phyloP scores from a whole-genome alignment of 2,329 filamentous ascomycete species.

The Penicillium psychrosexuale region DNA sequence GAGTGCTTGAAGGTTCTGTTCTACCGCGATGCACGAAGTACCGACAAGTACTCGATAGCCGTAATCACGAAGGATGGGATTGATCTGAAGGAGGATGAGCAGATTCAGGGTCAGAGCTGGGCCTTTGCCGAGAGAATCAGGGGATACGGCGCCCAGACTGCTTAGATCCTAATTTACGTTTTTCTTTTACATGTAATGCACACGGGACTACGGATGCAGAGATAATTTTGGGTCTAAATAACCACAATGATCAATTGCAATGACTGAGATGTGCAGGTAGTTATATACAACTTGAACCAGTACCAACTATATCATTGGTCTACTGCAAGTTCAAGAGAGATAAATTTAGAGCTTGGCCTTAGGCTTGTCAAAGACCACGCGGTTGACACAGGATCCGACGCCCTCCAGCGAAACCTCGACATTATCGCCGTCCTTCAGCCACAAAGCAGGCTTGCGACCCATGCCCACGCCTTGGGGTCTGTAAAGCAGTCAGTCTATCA shows the following conservation, averaged over 20 bases:
- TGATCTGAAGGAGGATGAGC: slow-evolving; percentile 76
- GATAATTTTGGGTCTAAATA: neutral
- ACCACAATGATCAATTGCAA: neutral
- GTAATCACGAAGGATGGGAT: slow-evolving; percentile 87
- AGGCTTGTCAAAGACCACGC: slow-evolving; percentile 43
- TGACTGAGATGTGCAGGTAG: neutral
- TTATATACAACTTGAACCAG: neutral
- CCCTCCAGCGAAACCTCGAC: slow-evolving; percentile 66
- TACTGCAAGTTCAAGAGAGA: neutral
- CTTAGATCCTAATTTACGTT: slow-evolving; percentile 31
- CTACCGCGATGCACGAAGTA: slow-evolving; percentile 90
- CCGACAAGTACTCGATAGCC: slow-evolving; percentile 88
- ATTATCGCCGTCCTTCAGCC: slow-evolving; percentile 67
- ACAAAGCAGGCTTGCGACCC: slow-evolving; percentile 63
- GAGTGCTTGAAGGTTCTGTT: slow-evolving; percentile 98
- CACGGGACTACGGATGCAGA: slow-evolving; percentile 3
- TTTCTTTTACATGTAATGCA: slow-evolving; percentile 12
- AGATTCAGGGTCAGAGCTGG: slow-evolving; percentile 95
- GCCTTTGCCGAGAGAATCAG: slow-evolving; percentile 92
- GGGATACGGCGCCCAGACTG: slow-evolving; percentile 85
- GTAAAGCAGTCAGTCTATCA: slow-evolving; percentile 51
- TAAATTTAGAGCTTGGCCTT: slow-evolving; percentile 35
- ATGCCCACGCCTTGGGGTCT: slow-evolving; percentile 69
- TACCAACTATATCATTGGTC: neutral
- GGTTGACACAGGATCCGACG: slow-evolving; percentile 57